Conservation (phyloP, 2,329 filamentous ascomycete species). For the Eutypella sp. region DNA sequence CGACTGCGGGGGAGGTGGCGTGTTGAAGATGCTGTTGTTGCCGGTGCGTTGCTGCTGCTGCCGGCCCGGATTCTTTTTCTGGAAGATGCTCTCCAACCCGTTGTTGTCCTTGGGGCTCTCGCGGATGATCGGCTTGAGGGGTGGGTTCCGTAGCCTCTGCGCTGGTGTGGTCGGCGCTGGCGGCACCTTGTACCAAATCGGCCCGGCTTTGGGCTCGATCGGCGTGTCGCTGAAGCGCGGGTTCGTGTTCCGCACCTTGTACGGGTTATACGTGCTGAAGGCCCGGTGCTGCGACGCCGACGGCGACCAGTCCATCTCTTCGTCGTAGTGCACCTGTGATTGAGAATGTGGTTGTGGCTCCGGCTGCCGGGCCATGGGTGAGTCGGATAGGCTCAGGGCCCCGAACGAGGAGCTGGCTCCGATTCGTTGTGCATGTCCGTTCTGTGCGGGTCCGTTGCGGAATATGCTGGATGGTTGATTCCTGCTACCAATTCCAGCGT, state of each 20-base stretch:
- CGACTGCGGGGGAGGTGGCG: neutral
- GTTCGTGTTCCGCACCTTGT: conserved; percentile 35
- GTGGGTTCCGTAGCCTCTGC: conserved; percentile 56
- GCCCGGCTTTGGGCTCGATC: conserved; percentile 38
- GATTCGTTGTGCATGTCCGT: conserved; percentile 7
- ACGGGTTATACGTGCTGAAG: conserved; percentile 42
- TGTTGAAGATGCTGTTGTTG: conserved; percentile 15
- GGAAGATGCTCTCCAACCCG: conserved; percentile 51
- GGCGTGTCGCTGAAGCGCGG: conserved; percentile 42
- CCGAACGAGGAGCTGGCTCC: conserved; percentile 10
- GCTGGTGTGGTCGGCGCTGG: conserved; percentile 64
- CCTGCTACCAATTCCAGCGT: neutral
- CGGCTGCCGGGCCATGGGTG: conserved; percentile 5
- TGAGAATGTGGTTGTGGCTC: conserved; percentile 2
- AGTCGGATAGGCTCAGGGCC: conserved; percentile 15
- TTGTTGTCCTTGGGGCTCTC: conserved; percentile 40
- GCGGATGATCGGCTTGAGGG: conserved; percentile 48
- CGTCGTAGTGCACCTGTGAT: conserved; percentile 34
- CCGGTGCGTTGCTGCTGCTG: conserved; percentile 32
- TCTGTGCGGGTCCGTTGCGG: conserved; percentile 7
- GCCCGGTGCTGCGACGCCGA: conserved; percentile 52
- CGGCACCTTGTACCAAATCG: conserved; percentile 68
- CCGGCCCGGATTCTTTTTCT: conserved; percentile 46
- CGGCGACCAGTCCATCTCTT: conserved; percentile 73
- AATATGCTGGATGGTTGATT: conserved; percentile 1